Percentiles rank a stretch among this genome's conserved stretches.
Evolutionary conservation across 2,329 filamentous ascomycete species (phyloP).

Genomic region (Fusarium solani-melongenae): DNA sequence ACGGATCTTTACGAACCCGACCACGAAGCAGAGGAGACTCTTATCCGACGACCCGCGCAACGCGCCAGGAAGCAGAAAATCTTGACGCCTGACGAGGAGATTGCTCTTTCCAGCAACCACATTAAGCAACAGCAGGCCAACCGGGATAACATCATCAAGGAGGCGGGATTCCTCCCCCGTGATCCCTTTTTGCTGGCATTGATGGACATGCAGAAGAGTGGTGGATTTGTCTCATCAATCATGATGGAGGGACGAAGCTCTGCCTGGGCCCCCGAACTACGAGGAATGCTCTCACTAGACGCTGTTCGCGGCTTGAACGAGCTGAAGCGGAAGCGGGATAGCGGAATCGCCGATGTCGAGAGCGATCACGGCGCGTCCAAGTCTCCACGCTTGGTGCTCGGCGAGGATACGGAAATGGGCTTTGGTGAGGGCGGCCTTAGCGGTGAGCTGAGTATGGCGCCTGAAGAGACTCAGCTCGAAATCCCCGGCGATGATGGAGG

Average conservation of each 20-base stretch:
- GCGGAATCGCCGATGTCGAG: conserved; percentile 83
- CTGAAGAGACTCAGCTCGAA: conserved; percentile 73
- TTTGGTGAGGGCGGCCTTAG: conserved; percentile 60
- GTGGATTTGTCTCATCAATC: conserved; percentile 88
- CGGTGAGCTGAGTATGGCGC: conserved; percentile 63
- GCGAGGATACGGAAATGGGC: conserved; percentile 70
- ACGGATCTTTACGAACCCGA: conserved; percentile 71
- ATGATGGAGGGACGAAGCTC: conserved; percentile 82
- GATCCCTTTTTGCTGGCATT: conserved; percentile 89
- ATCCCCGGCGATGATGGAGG: conserved; percentile 68
- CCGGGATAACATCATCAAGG: conserved; percentile 85
- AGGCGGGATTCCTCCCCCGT: conserved; percentile 83
- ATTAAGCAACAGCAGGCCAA: conserved; percentile 90
- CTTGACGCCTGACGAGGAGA: conserved; percentile 83
- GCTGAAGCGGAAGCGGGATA: conserved; percentile 93
- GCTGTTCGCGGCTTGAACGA: conserved; percentile 80
- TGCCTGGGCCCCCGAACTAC: conserved; percentile 91
- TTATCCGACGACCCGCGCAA: conserved; percentile 76
- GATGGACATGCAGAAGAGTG: conserved; percentile 91
- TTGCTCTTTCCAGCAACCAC: conserved; percentile 78
- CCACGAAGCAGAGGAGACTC: conserved; percentile 66
- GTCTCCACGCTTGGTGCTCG: conserved; percentile 75
- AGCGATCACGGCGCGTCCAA: conserved; percentile 73
- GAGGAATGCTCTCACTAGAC: conserved; percentile 90
- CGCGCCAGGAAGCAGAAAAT: conserved; percentile 82